Evolutionary conservation across 2,329 filamentous ascomycete species (phyloP).

Genomic region (Colletotrichum ledebouriae): DNA sequence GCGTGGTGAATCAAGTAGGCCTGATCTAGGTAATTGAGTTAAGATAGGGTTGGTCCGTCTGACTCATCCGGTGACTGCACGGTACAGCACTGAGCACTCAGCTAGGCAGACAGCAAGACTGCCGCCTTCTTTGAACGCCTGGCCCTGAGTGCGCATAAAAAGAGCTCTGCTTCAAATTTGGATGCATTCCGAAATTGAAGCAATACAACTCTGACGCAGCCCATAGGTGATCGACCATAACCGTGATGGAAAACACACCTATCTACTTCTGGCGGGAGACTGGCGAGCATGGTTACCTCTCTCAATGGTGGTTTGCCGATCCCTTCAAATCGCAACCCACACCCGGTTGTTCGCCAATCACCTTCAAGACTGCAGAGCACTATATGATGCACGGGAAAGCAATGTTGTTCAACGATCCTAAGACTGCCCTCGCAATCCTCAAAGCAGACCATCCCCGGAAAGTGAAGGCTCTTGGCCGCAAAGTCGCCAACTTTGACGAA

Average conservation of each 20-base stretch:
- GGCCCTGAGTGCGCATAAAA: no score
- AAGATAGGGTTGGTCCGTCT: not conserved
- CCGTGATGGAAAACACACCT: conserved; percentile 15
- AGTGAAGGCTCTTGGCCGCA: conserved; percentile 68
- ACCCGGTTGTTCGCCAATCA: conserved; percentile 51
- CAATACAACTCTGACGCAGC: not conserved
- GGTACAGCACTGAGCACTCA: not conserved
- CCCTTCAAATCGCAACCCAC: conserved; percentile 53
- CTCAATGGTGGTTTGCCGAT: conserved; percentile 69
- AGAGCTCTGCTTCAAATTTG: no score
- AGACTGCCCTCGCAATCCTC: conserved; percentile 63
- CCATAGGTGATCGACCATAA: no score
- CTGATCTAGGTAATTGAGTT: not conserved
- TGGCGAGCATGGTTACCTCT: conserved; percentile 67
- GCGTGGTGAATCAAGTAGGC: no score
- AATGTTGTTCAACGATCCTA: conserved; percentile 60
- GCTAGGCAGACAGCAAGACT: conserved; percentile 11
- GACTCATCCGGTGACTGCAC: conserved; percentile 33
- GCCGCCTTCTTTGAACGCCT: not conserved
- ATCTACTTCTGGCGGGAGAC: conserved; percentile 65
- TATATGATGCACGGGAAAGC: conserved; percentile 71
- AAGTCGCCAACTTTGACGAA: conserved; percentile 66
- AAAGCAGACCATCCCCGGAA: conserved; percentile 58
- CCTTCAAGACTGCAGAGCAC: conserved; percentile 67
- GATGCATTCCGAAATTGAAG: not conserved